phyloP scores from a whole-genome alignment of 2,329 filamentous ascomycete genomes.

The Pyrenophora tritici-repentis region DNA sequence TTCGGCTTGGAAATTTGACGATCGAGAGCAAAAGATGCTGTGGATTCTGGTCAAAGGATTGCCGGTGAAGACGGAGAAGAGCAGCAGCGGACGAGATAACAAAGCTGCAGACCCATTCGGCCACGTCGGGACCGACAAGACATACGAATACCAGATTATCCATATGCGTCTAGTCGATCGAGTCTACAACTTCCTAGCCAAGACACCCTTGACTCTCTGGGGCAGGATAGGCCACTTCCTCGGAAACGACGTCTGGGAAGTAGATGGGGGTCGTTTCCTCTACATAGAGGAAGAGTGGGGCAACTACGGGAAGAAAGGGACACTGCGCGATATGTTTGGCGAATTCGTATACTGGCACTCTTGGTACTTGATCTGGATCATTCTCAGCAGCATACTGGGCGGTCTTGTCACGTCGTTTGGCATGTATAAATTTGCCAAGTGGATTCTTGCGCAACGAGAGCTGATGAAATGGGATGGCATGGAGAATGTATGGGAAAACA shows the following conservation, averaged over 20 bases:
- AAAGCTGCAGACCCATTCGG: conserved; percentile 28
- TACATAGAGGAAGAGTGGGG: conserved; percentile 38
- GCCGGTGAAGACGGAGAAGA: conserved; percentile 11
- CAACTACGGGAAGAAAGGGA: conserved; percentile 38
- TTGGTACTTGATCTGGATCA: conserved; percentile 31
- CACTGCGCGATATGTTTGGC: conserved; percentile 32
- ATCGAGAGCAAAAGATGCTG: conserved; percentile 32
- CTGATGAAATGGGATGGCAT: conserved; percentile 43
- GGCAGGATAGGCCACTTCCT: conserved; percentile 32
- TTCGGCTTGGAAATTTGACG: conserved; percentile 26
- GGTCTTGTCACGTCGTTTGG: conserved; percentile 25
- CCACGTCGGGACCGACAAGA: conserved; percentile 13
- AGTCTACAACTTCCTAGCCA: conserved; percentile 25
- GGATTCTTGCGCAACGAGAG: conserved; percentile 31
- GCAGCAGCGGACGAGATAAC: conserved; percentile 6
- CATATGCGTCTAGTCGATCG: conserved; percentile 31
- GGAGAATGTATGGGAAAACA: conserved; percentile 39
- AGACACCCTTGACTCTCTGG: conserved; percentile 19
- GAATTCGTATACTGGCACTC: conserved; percentile 32
- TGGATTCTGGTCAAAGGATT: conserved; percentile 33
- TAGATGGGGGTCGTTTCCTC: conserved; percentile 31
- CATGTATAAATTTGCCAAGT: conserved; percentile 25
- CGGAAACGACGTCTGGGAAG: conserved; percentile 32
- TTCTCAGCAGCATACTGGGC: conserved; percentile 22
- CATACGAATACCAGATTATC: conserved; percentile 33